A percentile compares a stretch with the other conserved stretches of the same genome.
phyloP scores from a whole-genome alignment of 2,329 filamentous ascomycete species.

The Fragosphaeria purpurea region DNA sequence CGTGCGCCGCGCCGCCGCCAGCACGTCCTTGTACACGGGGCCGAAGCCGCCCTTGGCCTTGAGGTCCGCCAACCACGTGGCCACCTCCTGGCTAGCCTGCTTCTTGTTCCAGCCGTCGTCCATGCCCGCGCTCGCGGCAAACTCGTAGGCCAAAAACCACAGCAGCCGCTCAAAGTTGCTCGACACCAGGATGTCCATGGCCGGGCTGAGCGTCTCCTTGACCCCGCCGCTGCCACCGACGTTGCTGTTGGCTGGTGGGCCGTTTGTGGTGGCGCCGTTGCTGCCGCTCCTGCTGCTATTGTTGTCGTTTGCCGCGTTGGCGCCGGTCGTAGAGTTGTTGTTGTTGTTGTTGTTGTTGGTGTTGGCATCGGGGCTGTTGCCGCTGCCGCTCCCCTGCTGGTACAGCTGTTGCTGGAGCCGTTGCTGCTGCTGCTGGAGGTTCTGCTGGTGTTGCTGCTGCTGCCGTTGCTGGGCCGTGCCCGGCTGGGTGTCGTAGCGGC shows the following conservation, averaged over 20 bases:
- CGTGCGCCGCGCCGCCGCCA: conserved; percentile 58
- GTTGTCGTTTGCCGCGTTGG: conserved; percentile 38
- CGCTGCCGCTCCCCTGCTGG: neutral
- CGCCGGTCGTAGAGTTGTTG: conserved; percentile 21
- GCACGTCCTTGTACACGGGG: conserved; percentile 62
- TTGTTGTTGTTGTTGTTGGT: no score
- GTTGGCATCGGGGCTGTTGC: conserved; percentile 34
- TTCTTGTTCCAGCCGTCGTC: conserved; percentile 57
- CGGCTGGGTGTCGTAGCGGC: conserved; percentile 78
- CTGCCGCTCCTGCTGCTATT: no score
- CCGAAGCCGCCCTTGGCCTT: conserved; percentile 75
- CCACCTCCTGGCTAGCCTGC: conserved; percentile 66
- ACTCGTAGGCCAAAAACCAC: conserved; percentile 76
- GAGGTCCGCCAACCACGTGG: conserved; percentile 66
- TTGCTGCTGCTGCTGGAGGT: neutral
- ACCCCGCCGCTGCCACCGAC: conserved; percentile 53
- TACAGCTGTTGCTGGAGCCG: conserved; percentile 14
- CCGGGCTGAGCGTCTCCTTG: conserved; percentile 84
- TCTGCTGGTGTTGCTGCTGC: conserved; percentile 31
- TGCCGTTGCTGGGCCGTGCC: conserved; percentile 40
- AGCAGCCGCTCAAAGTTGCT: conserved; percentile 94
- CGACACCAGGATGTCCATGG: conserved; percentile 95
- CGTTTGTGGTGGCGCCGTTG: neutral
- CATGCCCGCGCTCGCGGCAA: conserved; percentile 48
- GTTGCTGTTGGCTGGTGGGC: conserved; percentile 26